These are phyloP conservation scores for Claviceps africana DNA, from an alignment of 2,329 filamentous ascomycete species.

Conservation along the genomic window DNA sequence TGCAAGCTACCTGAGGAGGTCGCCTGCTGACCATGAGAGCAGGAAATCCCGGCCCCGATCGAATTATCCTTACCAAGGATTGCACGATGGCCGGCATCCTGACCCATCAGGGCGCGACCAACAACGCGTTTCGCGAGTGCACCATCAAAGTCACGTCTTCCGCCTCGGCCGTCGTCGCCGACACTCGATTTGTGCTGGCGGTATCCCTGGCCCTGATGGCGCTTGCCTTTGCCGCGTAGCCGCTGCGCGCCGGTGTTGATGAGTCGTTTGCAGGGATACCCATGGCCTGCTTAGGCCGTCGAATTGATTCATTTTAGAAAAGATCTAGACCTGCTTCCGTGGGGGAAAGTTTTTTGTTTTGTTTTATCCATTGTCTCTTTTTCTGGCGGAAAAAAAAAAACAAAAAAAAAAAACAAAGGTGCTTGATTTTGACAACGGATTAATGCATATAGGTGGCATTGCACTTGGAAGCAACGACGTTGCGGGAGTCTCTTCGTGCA, in stretches of 20 bases:
- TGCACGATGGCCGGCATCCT: slow-evolving; percentile 45
- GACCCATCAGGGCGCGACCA: slow-evolving; percentile 30
- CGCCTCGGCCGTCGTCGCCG: not conserved
- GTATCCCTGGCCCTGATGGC: not conserved
- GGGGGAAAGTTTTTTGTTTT: too few species aligned
- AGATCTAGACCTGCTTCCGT: too few species aligned
- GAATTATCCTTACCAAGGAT: slow-evolving; percentile 43
- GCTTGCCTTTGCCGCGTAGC: not conserved
- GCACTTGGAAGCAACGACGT: too few species aligned
- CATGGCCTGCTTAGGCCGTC: not conserved
- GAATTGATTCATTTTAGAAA: too few species aligned
- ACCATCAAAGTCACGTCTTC: not conserved
- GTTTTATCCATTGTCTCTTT: too few species aligned
- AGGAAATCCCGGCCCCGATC: slow-evolving; percentile 49
- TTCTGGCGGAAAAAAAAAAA: too few species aligned
- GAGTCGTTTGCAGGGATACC: not conserved
- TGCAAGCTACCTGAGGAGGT: too few species aligned
- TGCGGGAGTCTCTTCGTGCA: too few species aligned
- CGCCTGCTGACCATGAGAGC: not conserved
- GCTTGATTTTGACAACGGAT: too few species aligned
- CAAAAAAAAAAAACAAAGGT: too few species aligned
- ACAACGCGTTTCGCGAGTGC: slow-evolving; percentile 5
- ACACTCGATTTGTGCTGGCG: not conserved
- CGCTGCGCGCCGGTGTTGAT: not conserved
- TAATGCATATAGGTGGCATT: too few species aligned